phyloP scores from a whole-genome alignment of 225 moss, liverwort and hornwort genomes.

The Physcomitrium patens region DNA sequence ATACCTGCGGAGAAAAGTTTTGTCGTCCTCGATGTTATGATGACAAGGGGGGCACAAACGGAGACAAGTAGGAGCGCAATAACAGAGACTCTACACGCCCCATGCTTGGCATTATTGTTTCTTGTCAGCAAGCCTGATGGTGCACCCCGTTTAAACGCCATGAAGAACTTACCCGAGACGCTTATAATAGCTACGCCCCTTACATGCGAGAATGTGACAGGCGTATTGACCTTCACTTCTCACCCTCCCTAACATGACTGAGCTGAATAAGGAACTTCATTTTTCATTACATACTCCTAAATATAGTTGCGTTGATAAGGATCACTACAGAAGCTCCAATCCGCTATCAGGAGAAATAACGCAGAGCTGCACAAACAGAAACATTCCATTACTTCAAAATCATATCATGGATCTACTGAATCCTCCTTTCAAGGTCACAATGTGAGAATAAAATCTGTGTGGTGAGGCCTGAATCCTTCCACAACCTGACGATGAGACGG shows the following conservation, averaged over 20 bases:
- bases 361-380: conserved; percentile 21
- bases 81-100: conserved; percentile 41
- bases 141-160: conserved; percentile 46
- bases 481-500: neutral
- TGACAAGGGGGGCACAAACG: conserved; percentile 41
- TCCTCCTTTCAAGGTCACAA: neutral
- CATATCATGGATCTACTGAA: neutral
- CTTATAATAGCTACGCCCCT: conserved; percentile 11
- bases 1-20: conserved; percentile 52
- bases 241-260: neutral
- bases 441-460: neutral
- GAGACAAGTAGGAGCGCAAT: conserved; percentile 44
- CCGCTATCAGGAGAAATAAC: conserved; percentile 1
- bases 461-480: neutral
- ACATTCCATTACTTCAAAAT: neutral
- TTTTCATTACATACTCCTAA: neutral
- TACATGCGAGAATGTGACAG: conserved; percentile 7
- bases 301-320: conserved; percentile 5
- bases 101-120: conserved; percentile 34
- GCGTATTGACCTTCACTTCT: conserved; percentile 1
- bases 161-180: conserved; percentile 27
- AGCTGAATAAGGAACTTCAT: conserved; percentile 14
- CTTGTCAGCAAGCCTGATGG: conserved; percentile 41
- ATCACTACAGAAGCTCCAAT: conserved; percentile 13
- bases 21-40: conserved; percentile 43